Evolutionary conservation across 805 yeast species (phyloP).

Genomic region (Brettanomyces naardenensis): DNA sequence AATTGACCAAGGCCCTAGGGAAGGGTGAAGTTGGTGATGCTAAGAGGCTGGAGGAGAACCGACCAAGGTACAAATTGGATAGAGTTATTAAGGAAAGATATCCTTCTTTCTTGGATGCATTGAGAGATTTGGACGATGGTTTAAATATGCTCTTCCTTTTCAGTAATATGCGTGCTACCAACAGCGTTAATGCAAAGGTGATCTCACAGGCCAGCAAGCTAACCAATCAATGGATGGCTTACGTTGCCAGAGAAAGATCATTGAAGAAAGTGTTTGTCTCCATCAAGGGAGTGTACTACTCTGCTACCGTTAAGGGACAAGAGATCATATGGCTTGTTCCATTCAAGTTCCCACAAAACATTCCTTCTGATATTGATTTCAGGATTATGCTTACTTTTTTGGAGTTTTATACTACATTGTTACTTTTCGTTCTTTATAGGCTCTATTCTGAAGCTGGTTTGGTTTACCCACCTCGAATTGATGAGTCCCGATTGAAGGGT

Average conservation of each 20-base stretch:
- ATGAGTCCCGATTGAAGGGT: conserved; percentile 64
- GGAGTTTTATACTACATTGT: conserved; percentile 88
- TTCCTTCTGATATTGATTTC: conserved; percentile 92
- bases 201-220: conserved; percentile 83
- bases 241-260: conserved; percentile 74
- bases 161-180: conserved; percentile 92
- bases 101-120: conserved; percentile 86
- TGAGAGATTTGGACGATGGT: conserved; percentile 93
- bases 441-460: conserved; percentile 79
- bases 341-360: conserved; percentile 91
- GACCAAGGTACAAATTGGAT: conserved; percentile 82
- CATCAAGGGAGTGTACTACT: conserved; percentile 94
- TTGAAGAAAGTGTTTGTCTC: conserved; percentile 89
- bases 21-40: conserved; percentile 90
- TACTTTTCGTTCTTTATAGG: conserved; percentile 81
- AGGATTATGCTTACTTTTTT: conserved; percentile 94
- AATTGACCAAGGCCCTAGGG: conserved; percentile 82
- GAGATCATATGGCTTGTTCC: conserved; percentile 96
- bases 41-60: conserved; percentile 68
- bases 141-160: conserved; percentile 90
- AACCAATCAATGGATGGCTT: conserved; percentile 94
- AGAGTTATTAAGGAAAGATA: conserved; percentile 91
- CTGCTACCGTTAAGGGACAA: conserved; percentile 84
- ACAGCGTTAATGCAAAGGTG: conserved; percentile 66
- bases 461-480: conserved; percentile 86